A percentile compares a stretch with the other conserved stretches of the same genome.
Conservation (phyloP, 306 rosid genomes). For the Cajanus cajan region DNA sequence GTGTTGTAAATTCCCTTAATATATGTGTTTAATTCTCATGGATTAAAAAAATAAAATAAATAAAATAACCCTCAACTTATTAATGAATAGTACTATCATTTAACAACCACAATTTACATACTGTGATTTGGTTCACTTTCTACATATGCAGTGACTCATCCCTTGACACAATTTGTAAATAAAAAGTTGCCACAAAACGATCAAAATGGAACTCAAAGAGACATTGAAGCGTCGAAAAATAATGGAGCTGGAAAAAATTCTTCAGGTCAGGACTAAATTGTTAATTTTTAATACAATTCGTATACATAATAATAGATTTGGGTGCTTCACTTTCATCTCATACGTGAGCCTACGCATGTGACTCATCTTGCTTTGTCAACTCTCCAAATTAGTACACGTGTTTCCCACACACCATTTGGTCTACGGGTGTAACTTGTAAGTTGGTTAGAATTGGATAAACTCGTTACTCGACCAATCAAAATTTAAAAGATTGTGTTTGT, state of each 20-base stretch:
- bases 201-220: not conserved
- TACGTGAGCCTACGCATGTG: not conserved
- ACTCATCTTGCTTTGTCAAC: not conserved
- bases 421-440: no score
- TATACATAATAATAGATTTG: not conserved
- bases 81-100: not conserved
- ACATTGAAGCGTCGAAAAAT: not conserved
- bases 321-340: not conserved
- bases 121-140: not conserved
- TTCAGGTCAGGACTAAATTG: slow-evolving; percentile 11
- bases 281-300: not conserved
- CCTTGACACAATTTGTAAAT: not conserved
- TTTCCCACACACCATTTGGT: not conserved
- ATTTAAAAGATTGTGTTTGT: no score
- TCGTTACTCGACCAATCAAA: no score
- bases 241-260: not conserved
- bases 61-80: no score
- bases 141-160: not conserved
- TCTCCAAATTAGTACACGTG: not conserved
- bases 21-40: no score
- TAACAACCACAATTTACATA: not conserved
- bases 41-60: no score
- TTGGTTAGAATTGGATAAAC: no score
- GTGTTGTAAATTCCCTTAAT: no score
- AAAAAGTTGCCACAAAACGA: not conserved